Evolutionary conservation across 176 grass and related monocot genomes (phyloP).

Genomic region (Themeda triandra): DNA sequence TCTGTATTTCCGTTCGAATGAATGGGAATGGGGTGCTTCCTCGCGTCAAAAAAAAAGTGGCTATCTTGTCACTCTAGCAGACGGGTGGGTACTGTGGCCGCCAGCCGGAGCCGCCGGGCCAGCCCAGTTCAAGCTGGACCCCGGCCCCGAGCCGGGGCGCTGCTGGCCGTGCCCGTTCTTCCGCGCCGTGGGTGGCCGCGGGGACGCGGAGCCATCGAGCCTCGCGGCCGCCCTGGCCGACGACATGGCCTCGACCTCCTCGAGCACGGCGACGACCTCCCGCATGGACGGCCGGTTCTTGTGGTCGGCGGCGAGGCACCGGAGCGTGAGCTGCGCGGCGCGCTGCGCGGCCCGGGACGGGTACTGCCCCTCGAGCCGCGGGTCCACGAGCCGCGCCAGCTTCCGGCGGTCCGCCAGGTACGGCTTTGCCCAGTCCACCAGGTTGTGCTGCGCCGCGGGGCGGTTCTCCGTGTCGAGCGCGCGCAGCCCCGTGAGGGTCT

Average conservation of each 20-base stretch:
- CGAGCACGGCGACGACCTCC: conserved; percentile 53
- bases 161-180: neutral
- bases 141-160: conserved; percentile 8
- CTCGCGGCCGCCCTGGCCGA: neutral
- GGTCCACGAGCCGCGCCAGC: conserved; percentile 55
- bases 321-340: conserved; percentile 53
- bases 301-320: conserved; percentile 52
- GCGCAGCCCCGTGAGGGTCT: conserved; percentile 58
- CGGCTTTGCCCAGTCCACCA: conserved; percentile 64
- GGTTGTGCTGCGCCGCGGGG: conserved; percentile 48
- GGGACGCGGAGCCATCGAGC: conserved; percentile 16
- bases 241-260: conserved; percentile 54
- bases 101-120: conserved; percentile 11
- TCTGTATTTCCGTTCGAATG: too few species aligned
- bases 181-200: conserved; percentile 1
- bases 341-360: conserved; percentile 48
- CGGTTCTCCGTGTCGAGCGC: conserved; percentile 67
- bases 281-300: conserved; percentile 68
- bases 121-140: conserved; percentile 2
- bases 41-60: too few species aligned
- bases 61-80: conserved; percentile 19
- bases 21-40: too few species aligned
- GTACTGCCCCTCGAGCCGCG: conserved; percentile 61
- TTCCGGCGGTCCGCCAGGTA: conserved; percentile 50
- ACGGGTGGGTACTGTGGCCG: neutral